Evolutionary conservation across 2,329 filamentous ascomycete species (phyloP).

Genomic region (Pseudogymnoascus sp.): DNA sequence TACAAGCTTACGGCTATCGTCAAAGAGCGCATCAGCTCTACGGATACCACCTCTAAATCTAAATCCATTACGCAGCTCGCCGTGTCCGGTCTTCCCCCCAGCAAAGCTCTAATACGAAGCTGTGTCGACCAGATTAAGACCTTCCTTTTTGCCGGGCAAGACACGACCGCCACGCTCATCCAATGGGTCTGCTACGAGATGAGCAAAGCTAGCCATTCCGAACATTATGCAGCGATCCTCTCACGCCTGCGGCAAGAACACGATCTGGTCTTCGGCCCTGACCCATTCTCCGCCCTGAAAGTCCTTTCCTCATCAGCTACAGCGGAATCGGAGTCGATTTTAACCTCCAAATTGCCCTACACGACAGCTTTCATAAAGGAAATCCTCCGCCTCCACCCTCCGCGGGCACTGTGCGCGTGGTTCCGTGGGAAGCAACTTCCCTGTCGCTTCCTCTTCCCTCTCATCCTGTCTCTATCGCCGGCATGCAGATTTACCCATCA

Average conservation of each 20-base stretch:
- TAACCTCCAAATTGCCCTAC: constrained; percentile 19
- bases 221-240: constrained; percentile 14
- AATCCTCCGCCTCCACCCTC: constrained; percentile 18
- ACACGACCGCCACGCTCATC: constrained; percentile 2
- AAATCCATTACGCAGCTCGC: constrained; percentile 16
- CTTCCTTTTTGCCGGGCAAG: constrained; percentile 18
- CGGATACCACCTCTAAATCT: neutral
- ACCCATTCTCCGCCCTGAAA: constrained; percentile 8
- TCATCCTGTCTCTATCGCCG: neutral
- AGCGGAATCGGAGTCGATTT: constrained; percentile 10
- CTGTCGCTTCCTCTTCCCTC: neutral
- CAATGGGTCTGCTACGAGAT: neutral
- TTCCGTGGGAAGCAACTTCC: neutral
- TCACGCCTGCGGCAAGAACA: constrained; percentile 18
- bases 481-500: neutral
- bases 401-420: constrained; percentile 9
- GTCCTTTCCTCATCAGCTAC: neutral
- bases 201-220: neutral
- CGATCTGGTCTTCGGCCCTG: constrained; percentile 19
- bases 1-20: neutral
- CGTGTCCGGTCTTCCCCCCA: constrained; percentile 11
- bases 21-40: neutral
- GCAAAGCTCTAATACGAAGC: constrained; percentile 10
- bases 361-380: constrained; percentile 22
- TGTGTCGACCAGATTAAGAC: constrained; percentile 17